Percentiles rank a stretch among this genome's conserved stretches.
phyloP scores from a whole-genome alignment of 2,329 filamentous ascomycete species.

The Arthrobotrys entomopaga region DNA sequence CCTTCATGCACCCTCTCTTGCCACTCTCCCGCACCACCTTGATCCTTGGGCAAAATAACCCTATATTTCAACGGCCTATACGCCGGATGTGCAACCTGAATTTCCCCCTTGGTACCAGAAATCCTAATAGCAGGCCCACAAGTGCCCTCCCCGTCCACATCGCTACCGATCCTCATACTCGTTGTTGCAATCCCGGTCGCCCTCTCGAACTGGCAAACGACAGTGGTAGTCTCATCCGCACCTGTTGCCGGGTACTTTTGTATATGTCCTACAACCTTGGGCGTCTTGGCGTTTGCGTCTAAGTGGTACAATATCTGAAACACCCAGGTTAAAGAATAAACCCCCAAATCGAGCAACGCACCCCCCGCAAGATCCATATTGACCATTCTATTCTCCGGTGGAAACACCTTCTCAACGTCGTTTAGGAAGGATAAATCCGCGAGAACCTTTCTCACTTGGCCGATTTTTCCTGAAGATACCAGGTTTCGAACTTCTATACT shows the following conservation, averaged over 20 bases:
- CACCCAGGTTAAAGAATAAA: slow-evolving; percentile 90
- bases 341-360: slow-evolving; percentile 82
- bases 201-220: slow-evolving; percentile 80
- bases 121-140: slow-evolving; percentile 77
- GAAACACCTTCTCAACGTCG: slow-evolving; percentile 70
- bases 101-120: slow-evolving; percentile 82
- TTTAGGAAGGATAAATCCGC: slow-evolving; percentile 72
- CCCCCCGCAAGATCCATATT: slow-evolving; percentile 85
- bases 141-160: slow-evolving; percentile 71
- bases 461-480: slow-evolving; percentile 68
- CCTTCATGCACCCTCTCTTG: slow-evolving; percentile 64
- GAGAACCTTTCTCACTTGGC: slow-evolving; percentile 71
- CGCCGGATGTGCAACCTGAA: slow-evolving; percentile 78
- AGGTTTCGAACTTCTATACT: slow-evolving; percentile 79
- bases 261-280: slow-evolving; percentile 75
- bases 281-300: slow-evolving; percentile 74
- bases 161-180: slow-evolving; percentile 70
- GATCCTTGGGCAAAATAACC: slow-evolving; percentile 69
- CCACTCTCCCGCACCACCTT: slow-evolving; percentile 64
- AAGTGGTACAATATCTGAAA: slow-evolving; percentile 89
- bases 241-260: slow-evolving; percentile 77
- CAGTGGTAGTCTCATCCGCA: slow-evolving; percentile 79
- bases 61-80: slow-evolving; percentile 75
- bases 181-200: slow-evolving; percentile 79
- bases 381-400: slow-evolving; percentile 76